A percentile compares a stretch with the other conserved stretches of the same genome.
Evolutionary conservation across 1,284 basidiomycete species (phyloP).

Genomic region (Ceratobasidium sp.): DNA sequence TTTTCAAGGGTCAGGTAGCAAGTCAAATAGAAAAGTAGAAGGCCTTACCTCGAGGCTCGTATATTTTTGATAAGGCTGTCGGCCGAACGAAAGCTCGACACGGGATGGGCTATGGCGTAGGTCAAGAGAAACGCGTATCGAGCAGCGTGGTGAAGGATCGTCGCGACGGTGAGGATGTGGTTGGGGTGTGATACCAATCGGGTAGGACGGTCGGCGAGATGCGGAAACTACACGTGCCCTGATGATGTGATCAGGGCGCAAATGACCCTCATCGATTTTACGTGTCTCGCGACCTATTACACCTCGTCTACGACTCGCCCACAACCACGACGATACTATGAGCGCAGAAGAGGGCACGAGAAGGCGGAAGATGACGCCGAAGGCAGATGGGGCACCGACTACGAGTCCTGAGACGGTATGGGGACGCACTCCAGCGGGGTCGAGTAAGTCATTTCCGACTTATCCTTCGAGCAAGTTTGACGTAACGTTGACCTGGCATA

Average conservation of each 20-base stretch:
- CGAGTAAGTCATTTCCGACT: slow-evolving; percentile 10
- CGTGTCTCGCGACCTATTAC: slow-evolving; percentile 14
- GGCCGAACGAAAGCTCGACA: background rate
- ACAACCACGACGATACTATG: slow-evolving; percentile 10
- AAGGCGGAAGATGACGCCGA: slow-evolving; percentile 13
- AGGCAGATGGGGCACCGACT: background rate
- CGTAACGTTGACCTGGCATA: slow-evolving; percentile 55
- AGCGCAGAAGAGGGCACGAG: slow-evolving; percentile 12
- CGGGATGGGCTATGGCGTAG: background rate
- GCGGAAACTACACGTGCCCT: slow-evolving; percentile 2
- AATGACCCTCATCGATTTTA: background rate
- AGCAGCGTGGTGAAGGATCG: slow-evolving; percentile 11
- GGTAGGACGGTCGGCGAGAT: background rate
- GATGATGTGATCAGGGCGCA: slow-evolving; percentile 19
- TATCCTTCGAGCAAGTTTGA: background rate
- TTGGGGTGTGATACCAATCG: background rate
- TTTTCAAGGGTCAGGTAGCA: too few species aligned
- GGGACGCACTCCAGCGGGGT: slow-evolving; percentile 34
- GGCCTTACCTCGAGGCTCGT: too few species aligned
- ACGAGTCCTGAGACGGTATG: slow-evolving; percentile 19
- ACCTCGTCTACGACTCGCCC: background rate
- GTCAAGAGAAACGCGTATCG: background rate
- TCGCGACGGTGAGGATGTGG: background rate
- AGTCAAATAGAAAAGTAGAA: too few species aligned
- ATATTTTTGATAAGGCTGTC: too few species aligned